Evolutionary conservation across 1,284 basidiomycete species (phyloP).

Genomic region (Peniophora sp.): DNA sequence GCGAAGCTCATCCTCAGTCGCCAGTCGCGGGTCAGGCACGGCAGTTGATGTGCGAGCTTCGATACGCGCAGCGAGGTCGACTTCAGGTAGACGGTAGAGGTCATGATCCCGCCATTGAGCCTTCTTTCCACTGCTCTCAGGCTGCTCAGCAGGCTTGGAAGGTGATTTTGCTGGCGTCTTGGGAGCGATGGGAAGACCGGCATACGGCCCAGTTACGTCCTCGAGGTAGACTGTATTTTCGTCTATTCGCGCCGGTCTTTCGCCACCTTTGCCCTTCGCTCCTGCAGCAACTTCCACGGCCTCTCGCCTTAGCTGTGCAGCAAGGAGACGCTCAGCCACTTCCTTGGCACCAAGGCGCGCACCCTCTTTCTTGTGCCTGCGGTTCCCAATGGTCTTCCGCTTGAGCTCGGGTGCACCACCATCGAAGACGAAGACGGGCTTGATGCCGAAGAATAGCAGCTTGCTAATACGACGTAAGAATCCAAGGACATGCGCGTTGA

Average conservation of each 20-base stretch:
- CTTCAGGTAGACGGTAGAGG: constrained; percentile 75
- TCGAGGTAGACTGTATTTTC: constrained; percentile 80
- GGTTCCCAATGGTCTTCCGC: constrained; percentile 80
- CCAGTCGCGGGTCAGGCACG: constrained; percentile 81
- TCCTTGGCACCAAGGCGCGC: constrained; percentile 79
- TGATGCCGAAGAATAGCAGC: constrained; percentile 93
- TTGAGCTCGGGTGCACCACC: constrained; percentile 89
- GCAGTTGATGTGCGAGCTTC: constrained; percentile 48
- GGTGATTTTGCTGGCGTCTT: constrained; percentile 41
- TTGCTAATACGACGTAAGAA: constrained; percentile 93
- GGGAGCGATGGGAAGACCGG: constrained; percentile 15
- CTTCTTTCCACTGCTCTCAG: constrained; percentile 44
- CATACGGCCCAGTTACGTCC: constrained; percentile 57
- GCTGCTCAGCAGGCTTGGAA: constrained; percentile 22
- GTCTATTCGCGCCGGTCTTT: constrained; percentile 40
- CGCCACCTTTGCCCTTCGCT: constrained; percentile 34
- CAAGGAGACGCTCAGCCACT: constrained; percentile 86
- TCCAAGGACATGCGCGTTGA: constrained; percentile 93
- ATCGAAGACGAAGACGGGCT: constrained; percentile 96
- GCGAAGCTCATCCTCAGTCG: constrained; percentile 88
- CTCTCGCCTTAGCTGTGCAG: constrained; percentile 88
- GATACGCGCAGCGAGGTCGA: constrained; percentile 55
- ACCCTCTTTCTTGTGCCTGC: constrained; percentile 83
- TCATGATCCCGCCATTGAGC: constrained; percentile 71
- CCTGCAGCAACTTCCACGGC: constrained; percentile 71